Base-by-base conservation (phyloP, 2,329 filamentous ascomycete species). In the Diaporthe capsici region DNA sequence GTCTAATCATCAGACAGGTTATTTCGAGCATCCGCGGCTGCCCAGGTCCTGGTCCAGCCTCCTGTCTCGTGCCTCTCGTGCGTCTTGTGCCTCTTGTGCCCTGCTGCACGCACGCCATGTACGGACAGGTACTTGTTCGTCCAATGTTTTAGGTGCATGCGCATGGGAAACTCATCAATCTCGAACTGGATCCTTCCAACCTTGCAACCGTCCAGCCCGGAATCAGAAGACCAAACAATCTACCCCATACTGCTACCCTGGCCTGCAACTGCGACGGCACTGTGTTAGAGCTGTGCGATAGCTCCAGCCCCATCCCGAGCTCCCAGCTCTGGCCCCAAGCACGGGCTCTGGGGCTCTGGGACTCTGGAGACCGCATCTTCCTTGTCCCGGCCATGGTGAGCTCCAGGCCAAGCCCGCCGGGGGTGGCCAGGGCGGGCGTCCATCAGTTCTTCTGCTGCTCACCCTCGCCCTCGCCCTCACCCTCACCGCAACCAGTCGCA, bases 401-500 rank as follows among this genome's bases (percentile, higher is more conserved):
- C 72, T 51, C 65, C 49, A 70, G 49, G 65, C 65, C 49, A 53
- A 70, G 65, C 34, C 65, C 49, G 49, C 57, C 34, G 44, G 42
- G 42, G 42, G 42, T 47, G 58, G 25, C 37, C 60, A 65, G 55
- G 31, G 20, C 55, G 8, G 34, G 37, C 10, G 37, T 47, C n/a
- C 39, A 65, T 42, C 60, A 44, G 55, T 37, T 17, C 37, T 49
- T 3, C 13, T 25, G 51, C n/a, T 47, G 4, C 44, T 47, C 44
- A 17, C 44, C 44, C 44, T 49, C 42, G 42, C 42, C 42, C 42
- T 44, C 42, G 42, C 42, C 42, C 42, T 67, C 47, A 15, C 31
- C 61, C 58, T 53, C 63, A 74, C 53, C 71, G 72, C 71, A 55
- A 73, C 68, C 55, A 60, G 61, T 61, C 72, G 65, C 72, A 70